These are phyloP conservation scores for Schoenoplectus tabernaemontani DNA, from an alignment of 202 grass and related monocot species.

Conservation along the genomic window DNA sequence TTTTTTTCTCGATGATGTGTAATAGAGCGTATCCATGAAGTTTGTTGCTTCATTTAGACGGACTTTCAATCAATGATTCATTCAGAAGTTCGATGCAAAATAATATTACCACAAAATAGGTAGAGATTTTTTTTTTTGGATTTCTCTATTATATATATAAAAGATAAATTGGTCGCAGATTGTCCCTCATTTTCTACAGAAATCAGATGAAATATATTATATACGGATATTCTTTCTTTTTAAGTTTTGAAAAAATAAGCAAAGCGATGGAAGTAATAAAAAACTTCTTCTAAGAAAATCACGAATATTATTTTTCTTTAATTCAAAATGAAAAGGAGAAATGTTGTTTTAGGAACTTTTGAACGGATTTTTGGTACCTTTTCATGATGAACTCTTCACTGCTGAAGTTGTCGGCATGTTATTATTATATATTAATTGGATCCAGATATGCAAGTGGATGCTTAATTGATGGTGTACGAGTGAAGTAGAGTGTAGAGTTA, in stretches of 20 bases:
- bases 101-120: too few species aligned
- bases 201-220: neutral
- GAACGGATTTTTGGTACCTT: neutral
- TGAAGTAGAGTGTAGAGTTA: neutral
- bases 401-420: neutral
- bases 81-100: too few species aligned
- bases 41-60: too few species aligned
- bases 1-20: too few species aligned
- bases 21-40: too few species aligned
- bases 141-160: too few species aligned
- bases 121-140: too few species aligned
- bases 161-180: too few species aligned
- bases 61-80: too few species aligned
- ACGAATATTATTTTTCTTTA: neutral
- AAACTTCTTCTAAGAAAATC: neutral
- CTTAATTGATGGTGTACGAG: constrained; percentile 1
- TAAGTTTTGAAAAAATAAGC: neutral
- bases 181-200: neutral
- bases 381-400: neutral
- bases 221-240: neutral
- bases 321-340: neutral
- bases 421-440: neutral
- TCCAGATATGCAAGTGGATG: neutral
- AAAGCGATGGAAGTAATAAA: neutral
- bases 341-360: neutral